Conservation (phyloP, 345 rosid species). For the Hypericum androsaemum region DNA sequence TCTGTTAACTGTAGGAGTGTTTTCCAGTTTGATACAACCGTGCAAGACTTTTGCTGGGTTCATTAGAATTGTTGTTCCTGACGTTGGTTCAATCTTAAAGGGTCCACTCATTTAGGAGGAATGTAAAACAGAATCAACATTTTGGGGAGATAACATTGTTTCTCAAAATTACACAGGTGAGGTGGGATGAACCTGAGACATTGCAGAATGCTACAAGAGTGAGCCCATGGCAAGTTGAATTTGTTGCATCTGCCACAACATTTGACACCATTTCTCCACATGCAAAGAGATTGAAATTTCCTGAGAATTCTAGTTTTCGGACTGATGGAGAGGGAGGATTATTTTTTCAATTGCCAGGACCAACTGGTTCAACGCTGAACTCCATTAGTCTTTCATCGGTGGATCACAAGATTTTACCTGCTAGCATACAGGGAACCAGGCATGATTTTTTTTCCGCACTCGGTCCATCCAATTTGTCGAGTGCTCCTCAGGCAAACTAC, state of each 20-base stretch:
- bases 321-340: conserved; percentile 41
- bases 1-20: too few relatives aligned
- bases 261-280: conserved; percentile 40
- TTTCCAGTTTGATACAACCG: too few relatives aligned
- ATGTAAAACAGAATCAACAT: too few relatives aligned
- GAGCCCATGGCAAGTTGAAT: conserved; percentile 85
- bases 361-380: conserved; percentile 37
- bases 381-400: conserved; percentile 29
- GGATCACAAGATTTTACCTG: conserved; percentile 57
- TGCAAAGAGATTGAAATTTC: conserved; percentile 45
- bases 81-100: too few relatives aligned
- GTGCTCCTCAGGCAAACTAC: conserved; percentile 22
- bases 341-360: conserved; percentile 34
- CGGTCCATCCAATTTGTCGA: conserved; percentile 31
- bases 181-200: conserved; percentile 88
- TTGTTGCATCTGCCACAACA: conserved; percentile 29
- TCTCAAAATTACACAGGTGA: conserved; percentile 29
- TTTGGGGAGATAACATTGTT: too few relatives aligned
- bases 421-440: conserved; percentile 99
- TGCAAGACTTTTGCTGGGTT: too few relatives aligned
- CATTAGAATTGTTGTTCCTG: too few relatives aligned
- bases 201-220: conserved; percentile 55
- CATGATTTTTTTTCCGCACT: conserved; percentile 42
- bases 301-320: conserved; percentile 29
- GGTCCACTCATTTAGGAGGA: too few relatives aligned